Evolutionary conservation across 2,329 filamentous ascomycete genomes (phyloP), one percentile per base, ranked within the genome.

Genomic region (Ceratocystis cubensis): DNA sequence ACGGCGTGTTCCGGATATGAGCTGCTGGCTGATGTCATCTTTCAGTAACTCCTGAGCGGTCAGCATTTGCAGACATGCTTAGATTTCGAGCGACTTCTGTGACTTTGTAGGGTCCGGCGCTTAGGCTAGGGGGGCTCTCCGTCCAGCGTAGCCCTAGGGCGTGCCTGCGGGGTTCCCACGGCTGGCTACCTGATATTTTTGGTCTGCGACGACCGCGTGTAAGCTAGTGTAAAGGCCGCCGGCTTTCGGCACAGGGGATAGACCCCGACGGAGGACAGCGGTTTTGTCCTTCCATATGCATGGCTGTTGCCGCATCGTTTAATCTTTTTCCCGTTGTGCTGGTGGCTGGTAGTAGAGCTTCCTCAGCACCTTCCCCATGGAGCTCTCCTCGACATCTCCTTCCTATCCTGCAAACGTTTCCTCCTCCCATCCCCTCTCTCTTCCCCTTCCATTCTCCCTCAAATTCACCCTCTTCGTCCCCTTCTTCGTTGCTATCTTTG

Each of bases 201-300:
- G 28, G 28, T 28, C 28, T 5, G 28, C 28, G 28, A 28, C 28
- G 4, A 28, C 28, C 28, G 5, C 4, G 3, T 33, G 30, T 33
- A 0, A 33, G 0, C 30, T 7, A 33, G 30, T 8, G 0, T 8
- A 33, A 8, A 33, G 30, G 30, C 7, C 7, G 0, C 30, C 7
- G 30, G 30, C 30, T 33, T 33, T 33, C 30, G 7, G 30, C 6
- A 7, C 7, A 0, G 30, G 7, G 7, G 30, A 0, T 33, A 33
- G 30, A 0, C 30, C 8, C 33, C 2, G 33, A 0, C 10, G 10
- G 8, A 37, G 33, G 0, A 37, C 33, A 10, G 33, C 10, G 8
- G 37, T 50, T 3, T 50, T 50, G 46, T 22, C 46, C 46, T 50
- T n/a, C 6, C 10, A 0, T 13, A 13, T n/a, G 46, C n/a, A 20